A percentile compares a stretch with the other conserved stretches of the same genome.
Evolutionary conservation across 352 stramenopile species (phyloP).

Genomic region (Pythium biforme): DNA sequence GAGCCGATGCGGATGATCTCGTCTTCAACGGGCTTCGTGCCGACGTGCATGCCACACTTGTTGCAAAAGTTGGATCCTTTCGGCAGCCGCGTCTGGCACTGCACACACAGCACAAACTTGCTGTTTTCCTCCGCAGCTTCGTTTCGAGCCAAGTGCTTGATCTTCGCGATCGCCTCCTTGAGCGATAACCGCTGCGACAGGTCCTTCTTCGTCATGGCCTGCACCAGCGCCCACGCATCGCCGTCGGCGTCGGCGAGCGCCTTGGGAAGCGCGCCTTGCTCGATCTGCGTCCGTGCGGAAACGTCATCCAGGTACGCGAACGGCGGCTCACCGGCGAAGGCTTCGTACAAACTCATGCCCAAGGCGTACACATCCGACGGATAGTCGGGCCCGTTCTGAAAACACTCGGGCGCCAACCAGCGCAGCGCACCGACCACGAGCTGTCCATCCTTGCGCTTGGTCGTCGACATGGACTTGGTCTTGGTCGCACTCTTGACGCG

Average conservation of each 20-base stretch:
- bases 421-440: background rate
- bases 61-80: too few species aligned
- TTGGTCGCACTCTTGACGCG: background rate
- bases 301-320: background rate
- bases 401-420: slow-evolving; percentile 10
- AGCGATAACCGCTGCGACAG: too few species aligned
- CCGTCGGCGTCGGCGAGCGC: background rate
- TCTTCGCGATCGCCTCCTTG: too few species aligned
- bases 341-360: background rate
- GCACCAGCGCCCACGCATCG: too few species aligned
- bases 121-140: too few species aligned
- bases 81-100: too few species aligned
- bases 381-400: background rate
- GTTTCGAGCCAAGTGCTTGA: too few species aligned
- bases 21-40: background rate
- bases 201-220: too few species aligned
- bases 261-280: background rate
- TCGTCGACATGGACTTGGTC: background rate
- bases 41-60: too few species aligned
- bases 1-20: slow-evolving; percentile 9
- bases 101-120: too few species aligned
- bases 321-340: background rate
- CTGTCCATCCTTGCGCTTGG: too few species aligned
- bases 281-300: background rate
- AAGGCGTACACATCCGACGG: slow-evolving; percentile 5